phyloP scores from a whole-genome alignment of 2,329 filamentous ascomycete genomes.

The Epichloe typhina region DNA sequence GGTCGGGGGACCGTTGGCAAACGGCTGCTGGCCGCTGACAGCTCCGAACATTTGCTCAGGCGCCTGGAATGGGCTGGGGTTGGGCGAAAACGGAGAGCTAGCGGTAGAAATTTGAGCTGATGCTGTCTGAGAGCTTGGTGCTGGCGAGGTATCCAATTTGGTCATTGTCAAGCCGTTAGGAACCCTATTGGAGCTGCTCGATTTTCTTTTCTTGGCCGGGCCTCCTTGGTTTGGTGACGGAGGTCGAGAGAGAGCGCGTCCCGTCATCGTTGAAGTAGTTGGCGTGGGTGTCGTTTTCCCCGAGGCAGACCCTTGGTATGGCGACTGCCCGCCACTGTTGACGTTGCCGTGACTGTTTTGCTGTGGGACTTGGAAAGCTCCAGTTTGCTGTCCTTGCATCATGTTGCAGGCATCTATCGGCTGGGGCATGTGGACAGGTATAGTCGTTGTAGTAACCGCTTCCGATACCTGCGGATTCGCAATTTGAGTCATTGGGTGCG shows the following conservation, averaged over 20 bases:
- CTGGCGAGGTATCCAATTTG: conserved; percentile 49
- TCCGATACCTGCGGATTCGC: conserved; percentile 17
- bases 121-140: conserved; percentile 23
- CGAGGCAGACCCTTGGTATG: conserved; percentile 18
- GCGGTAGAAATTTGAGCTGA: conserved; percentile 25
- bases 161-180: conserved; percentile 73
- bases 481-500: conserved; percentile 35
- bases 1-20: conserved; percentile 52
- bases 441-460: conserved; percentile 11
- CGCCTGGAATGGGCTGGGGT: conserved; percentile 28
- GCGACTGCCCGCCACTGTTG: conserved; percentile 33
- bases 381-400: conserved; percentile 18
- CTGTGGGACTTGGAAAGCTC: conserved; percentile 36
- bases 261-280: conserved; percentile 7
- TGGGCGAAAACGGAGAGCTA: conserved; percentile 42
- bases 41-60: conserved; percentile 33
- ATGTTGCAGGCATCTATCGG: conserved; percentile 18
- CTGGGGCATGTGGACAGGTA: conserved; percentile 8
- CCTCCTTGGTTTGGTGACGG: conserved; percentile 56
- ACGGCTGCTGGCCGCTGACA: conserved; percentile 23
- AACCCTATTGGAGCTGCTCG: conserved; percentile 56
- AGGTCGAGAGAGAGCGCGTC: conserved; percentile 50
- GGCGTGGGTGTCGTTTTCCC: conserved; percentile 20
- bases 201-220: conserved; percentile 73
- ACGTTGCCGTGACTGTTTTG: conserved; percentile 50